Evolutionary conservation across 495 filamentous ascomycete genomes (phyloP), one percentile per base, ranked within the genome.

Genomic region (Aspergillus baeticus): DNA sequence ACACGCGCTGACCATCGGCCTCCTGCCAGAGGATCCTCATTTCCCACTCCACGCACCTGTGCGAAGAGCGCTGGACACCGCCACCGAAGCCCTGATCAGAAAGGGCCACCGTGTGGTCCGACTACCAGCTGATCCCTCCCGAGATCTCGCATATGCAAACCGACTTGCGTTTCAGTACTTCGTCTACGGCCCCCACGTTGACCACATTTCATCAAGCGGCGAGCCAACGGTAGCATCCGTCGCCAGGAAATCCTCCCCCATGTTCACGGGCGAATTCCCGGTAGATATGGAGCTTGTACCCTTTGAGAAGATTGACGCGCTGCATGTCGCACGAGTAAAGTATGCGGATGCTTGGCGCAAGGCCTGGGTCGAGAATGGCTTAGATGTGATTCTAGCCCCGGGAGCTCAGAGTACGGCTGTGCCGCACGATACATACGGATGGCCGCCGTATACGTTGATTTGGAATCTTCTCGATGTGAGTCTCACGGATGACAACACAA

Each of bases 41-140:
- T 75, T 76, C 41, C 71, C 74, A 5, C 79, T 85, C 0, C 75
- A 84, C 31, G 84, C 85, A 0, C 82, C 83, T 1, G 69, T 87
- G 1, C 62, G 59, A 11, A 65, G 72, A 14, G 62, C 80, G 1
- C 54, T 88, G 5, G 69, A 79, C 5, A 66, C 75, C 31, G 76
- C 82, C 0, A 61, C 77, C 2, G 41, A 65, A 6, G 57, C 55
- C 0, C 52, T 88, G 13, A 55, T 59, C 21, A 51, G 49, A 13
- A 63, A 67, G 7, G 77, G 74, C 1, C 70, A 84, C 38, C 69
- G 74, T n/a, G 69, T 84, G 3, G 60, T 84, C 2, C 68, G 75
- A 1, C 35, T 74, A 13, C 44, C 60, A 1, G 55, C 53, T 36
- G 60, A 57, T 6, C 42, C 46, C 5, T 8, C 18, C 6, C 53